Evolutionary conservation across 2,329 filamentous ascomycete genomes (phyloP).

Genomic region (Dactylella cylindrospora): DNA sequence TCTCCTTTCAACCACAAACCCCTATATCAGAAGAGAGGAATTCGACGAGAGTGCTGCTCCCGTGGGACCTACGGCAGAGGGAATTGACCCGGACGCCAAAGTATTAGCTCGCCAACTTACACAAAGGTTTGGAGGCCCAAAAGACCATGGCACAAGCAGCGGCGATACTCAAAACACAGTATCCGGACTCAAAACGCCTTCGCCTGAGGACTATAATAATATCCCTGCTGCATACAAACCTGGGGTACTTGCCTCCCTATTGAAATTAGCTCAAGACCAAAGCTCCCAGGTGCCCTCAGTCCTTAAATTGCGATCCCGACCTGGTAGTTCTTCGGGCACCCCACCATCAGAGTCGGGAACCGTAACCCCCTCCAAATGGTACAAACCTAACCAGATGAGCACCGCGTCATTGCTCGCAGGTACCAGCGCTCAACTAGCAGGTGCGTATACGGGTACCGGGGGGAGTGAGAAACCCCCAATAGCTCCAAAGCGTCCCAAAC

Average conservation of each 20-base stretch:
- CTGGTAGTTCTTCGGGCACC: slow-evolving; percentile 2
- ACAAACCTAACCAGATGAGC: slow-evolving; percentile 11
- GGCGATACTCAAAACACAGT: neutral
- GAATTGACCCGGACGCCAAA: neutral
- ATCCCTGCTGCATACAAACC: slow-evolving; percentile 2
- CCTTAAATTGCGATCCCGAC: neutral
- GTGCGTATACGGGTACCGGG: slow-evolving; percentile 8
- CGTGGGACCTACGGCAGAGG: neutral
- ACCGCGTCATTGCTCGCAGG: slow-evolving; percentile 26
- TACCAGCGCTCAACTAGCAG: slow-evolving; percentile 13
- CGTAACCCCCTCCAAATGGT: slow-evolving; percentile 16
- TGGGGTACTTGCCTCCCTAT: slow-evolving; percentile 23
- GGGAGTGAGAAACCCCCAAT: slow-evolving; percentile 3
- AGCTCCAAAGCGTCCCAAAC: slow-evolving; percentile 1
- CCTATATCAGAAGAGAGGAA: slow-evolving; percentile 23
- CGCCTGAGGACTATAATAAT: neutral
- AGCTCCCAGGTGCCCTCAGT: neutral
- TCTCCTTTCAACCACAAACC: neutral
- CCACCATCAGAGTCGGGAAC: slow-evolving; percentile 9
- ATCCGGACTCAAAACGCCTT: neutral
- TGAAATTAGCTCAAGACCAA: slow-evolving; percentile 11
- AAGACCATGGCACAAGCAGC: neutral
- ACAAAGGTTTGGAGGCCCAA: neutral
- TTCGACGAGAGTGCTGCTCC: slow-evolving; percentile 23
- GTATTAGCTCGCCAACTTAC: slow-evolving; percentile 4